A percentile compares a stretch with the other conserved stretches of the same genome.
These are phyloP conservation scores for Wickerhamia fluorescens DNA, from an alignment of 805 yeast species.

Conservation along the genomic window DNA sequence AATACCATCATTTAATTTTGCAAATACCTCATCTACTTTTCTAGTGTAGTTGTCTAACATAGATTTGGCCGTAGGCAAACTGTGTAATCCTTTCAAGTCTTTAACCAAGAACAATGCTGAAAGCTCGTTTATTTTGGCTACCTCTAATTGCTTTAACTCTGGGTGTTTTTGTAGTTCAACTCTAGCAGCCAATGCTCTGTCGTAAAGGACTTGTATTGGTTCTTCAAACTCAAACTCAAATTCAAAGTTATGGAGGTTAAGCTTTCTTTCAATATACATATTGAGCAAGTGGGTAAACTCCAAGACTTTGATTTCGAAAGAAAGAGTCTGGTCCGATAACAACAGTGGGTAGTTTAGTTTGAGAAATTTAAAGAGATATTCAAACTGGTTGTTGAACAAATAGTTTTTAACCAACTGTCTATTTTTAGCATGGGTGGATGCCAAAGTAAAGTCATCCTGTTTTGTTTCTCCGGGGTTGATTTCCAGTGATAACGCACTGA, in stretches of 20 bases:
- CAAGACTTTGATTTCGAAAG: conserved; percentile 21
- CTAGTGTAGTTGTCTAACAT: conserved; percentile 15
- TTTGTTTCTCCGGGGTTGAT: neutral
- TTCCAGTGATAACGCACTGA: conserved; percentile 13
- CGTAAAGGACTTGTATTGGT: conserved; percentile 10
- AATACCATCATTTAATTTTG: conserved; percentile 19
- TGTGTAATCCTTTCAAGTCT: conserved; percentile 11
- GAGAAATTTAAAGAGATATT: conserved; percentile 33
- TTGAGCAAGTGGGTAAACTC: conserved; percentile 18
- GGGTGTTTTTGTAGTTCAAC: conserved; percentile 13
- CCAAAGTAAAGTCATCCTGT: conserved; percentile 2
- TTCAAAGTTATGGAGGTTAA: conserved; percentile 7
- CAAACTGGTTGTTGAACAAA: conserved; percentile 40
- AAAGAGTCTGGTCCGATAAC: conserved; percentile 2
- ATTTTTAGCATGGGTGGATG: conserved; percentile 20
- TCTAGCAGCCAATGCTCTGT: conserved; percentile 13
- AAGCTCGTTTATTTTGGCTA: conserved; percentile 11
- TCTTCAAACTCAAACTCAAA: conserved; percentile 12
- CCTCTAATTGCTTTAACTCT: neutral
- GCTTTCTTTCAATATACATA: conserved; percentile 13
- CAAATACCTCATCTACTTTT: conserved; percentile 12
- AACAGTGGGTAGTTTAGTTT: conserved; percentile 18
- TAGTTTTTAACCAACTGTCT: conserved; percentile 34
- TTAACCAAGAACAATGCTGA: conserved; percentile 18
- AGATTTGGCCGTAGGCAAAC: conserved; percentile 15